These are phyloP conservation scores for Cryptococcus depauperatus DNA, from an alignment of 1,284 basidiomycete genomes.

Conservation along the genomic window DNA sequence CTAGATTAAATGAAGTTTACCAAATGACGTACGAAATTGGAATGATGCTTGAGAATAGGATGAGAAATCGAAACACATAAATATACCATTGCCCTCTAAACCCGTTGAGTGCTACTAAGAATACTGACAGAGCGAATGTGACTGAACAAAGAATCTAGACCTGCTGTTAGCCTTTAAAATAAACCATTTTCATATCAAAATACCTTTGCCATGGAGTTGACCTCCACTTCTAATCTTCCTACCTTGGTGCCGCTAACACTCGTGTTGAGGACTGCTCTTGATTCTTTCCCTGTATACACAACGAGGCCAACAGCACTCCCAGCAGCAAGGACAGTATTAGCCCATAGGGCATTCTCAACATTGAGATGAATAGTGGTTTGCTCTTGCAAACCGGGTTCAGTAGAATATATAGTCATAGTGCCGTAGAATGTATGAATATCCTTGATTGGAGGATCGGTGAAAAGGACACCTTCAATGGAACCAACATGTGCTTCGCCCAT, in stretches of 20 bases:
- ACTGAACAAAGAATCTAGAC: constrained; percentile 76
- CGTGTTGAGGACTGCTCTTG: constrained; percentile 98
- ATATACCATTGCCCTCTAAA: constrained; percentile 95
- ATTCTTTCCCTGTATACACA: constrained; percentile 90
- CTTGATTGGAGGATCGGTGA: constrained; percentile 89
- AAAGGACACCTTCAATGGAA: constrained; percentile 70
- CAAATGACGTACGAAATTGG: too few species aligned
- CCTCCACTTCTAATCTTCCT: constrained; percentile 85
- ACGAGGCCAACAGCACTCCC: constrained; percentile 89
- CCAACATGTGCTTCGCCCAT: constrained; percentile 62
- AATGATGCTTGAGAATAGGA: constrained; percentile 97
- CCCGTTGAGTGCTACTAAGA: constrained; percentile 90
- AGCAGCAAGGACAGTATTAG: constrained; percentile 94
- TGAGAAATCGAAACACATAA: constrained; percentile 93
- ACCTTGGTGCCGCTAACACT: constrained; percentile 93
- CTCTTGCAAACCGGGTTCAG: constrained; percentile 47
- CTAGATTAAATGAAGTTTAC: constrained; percentile 55
- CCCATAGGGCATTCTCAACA: constrained; percentile 93
- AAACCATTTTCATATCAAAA: constrained; percentile 7
- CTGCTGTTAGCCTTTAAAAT: not conserved
- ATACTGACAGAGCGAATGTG: constrained; percentile 82
- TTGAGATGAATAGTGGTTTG: constrained; percentile 69
- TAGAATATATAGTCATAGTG: constrained; percentile 68
- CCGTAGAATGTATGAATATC: constrained; percentile 96
- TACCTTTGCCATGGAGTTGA: constrained; percentile 92